Evolutionary conservation across 2,329 filamentous ascomycete genomes (phyloP), one percentile per base, ranked within the genome.

Genomic region (Xylaria sp.): DNA sequence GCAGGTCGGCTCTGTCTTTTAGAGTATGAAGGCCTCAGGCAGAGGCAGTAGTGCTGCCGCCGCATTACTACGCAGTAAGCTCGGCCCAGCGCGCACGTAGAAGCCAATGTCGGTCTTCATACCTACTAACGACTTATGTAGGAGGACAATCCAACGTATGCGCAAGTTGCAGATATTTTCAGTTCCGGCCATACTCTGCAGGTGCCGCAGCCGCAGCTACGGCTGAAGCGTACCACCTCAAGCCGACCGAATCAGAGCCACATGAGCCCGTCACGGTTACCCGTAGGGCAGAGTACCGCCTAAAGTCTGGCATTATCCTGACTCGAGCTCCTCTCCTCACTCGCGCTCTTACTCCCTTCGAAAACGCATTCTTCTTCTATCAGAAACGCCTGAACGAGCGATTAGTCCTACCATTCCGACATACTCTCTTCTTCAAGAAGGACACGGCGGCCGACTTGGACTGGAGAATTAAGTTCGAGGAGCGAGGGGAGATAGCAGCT

Each of bases 331-430:
- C 94, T 6, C 79, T 95, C 54, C 81, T 99, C 66, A 97, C 94
- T 21, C 88, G 90, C 63, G 81, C 88, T 57, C 86, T 93, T 49
- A 90, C 89, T 29, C 81, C 90, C 11, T 97, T 99, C 74, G 94
- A 99, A 74, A 89, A 91, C 69, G 82, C 93, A 60, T 97, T 89
- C 76, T 96, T 89, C 80, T 92, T 99, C 72, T 99, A 99, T 78
- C 94, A 99, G 77, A 93, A 93, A 66, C 91, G 94, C 13, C 82
- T 99, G 56, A 96, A 97, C 74, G 94, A 99, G 79, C 90, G 94
- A 40, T 82, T 96, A 48, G 86, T 88, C 18, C 82, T 94, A 4
- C 90, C 92, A 1, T 99, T 97, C 73, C 89, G 89, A 52, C 86
- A 90, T 63, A 90, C 90, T 71, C 94, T 97, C 76, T 99, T 96